These are phyloP conservation scores for Fusarium denticulatum DNA, from an alignment of 2,329 filamentous ascomycete genomes.

Conservation along the genomic window DNA sequence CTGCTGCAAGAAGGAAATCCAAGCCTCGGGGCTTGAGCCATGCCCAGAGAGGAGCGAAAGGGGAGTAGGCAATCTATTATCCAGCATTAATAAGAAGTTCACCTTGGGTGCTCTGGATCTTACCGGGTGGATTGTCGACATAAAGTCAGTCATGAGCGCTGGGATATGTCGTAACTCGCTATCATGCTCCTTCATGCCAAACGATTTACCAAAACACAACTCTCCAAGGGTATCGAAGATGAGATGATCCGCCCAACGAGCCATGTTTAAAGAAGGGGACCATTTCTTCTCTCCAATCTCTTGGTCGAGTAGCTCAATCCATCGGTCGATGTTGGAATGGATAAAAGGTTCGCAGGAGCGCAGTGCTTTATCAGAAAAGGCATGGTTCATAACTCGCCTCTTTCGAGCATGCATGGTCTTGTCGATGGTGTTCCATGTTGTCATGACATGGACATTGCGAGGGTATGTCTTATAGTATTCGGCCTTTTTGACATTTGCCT, in stretches of 20 bases:
- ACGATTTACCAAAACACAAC: slow-evolving; percentile 35
- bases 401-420: slow-evolving; percentile 31
- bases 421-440: slow-evolving; percentile 32
- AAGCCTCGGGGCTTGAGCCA: slow-evolving; percentile 42
- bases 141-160: slow-evolving; percentile 21
- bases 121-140: slow-evolving; percentile 26
- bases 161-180: slow-evolving; percentile 30
- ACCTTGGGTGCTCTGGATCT: background rate
- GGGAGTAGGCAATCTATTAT: slow-evolving; percentile 33
- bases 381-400: slow-evolving; percentile 27
- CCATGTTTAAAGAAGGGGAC: slow-evolving; percentile 27
- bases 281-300: slow-evolving; percentile 14
- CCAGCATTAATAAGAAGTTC: background rate
- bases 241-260: slow-evolving; percentile 31
- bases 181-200: slow-evolving; percentile 30
- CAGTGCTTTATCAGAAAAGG: slow-evolving; percentile 33
- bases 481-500: slow-evolving; percentile 34
- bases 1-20: slow-evolving; percentile 26
- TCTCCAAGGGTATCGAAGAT: slow-evolving; percentile 38
- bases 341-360: slow-evolving; percentile 23
- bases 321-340: slow-evolving; percentile 24
- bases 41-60: slow-evolving; percentile 33
- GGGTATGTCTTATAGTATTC: slow-evolving; percentile 36
- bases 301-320: slow-evolving; percentile 18
- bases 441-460: slow-evolving; percentile 21